A percentile compares a stretch with the other conserved stretches of the same genome.
These are phyloP conservation scores for Oryza glumipatula DNA, from an alignment of 176 grass and related monocot genomes.

Conservation along the genomic window DNA sequence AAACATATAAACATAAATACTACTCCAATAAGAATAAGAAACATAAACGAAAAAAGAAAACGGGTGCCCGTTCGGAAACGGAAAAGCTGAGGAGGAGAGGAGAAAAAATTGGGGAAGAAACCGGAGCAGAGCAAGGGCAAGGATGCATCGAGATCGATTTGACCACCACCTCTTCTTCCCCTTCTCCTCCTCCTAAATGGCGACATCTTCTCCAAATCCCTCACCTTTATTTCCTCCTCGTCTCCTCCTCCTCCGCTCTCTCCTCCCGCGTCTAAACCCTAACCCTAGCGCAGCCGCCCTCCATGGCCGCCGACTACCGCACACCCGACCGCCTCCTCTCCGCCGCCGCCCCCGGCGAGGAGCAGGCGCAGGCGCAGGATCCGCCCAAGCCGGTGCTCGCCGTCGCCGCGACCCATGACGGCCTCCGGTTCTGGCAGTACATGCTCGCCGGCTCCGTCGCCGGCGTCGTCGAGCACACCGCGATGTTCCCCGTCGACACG, in stretches of 20 bases:
- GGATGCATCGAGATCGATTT: constrained; percentile 48
- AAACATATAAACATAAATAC: not conserved
- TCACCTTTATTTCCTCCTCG: constrained; percentile 43
- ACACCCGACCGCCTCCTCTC: constrained; percentile 56
- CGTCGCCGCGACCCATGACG: constrained; percentile 60
- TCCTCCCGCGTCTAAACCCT: constrained; percentile 39
- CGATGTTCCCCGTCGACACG: constrained; percentile 94
- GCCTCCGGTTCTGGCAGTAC: constrained; percentile 90
- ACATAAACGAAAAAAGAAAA: not conserved
- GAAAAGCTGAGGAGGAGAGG: not conserved
- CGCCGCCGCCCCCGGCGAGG: constrained; percentile 1
- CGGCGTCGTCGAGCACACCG: constrained; percentile 85
- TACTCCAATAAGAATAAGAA: not conserved
- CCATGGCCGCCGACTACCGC: constrained; percentile 73
- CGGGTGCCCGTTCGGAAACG: not conserved
- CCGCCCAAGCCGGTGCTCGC: constrained; percentile 38
- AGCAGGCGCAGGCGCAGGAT: constrained; percentile 30
- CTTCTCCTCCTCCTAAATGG: constrained; percentile 48
- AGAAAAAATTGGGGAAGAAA: constrained; percentile 36
- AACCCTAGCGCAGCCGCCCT: constrained; percentile 28
- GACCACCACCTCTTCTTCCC: constrained; percentile 45
- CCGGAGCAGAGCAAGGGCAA: not conserved
- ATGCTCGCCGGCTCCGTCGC: constrained; percentile 94
- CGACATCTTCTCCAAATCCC: constrained; percentile 46
- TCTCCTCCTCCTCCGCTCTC: constrained; percentile 14